phyloP scores from a whole-genome alignment of 2,329 filamentous ascomycete genomes.

The Hypoxylon sp. region DNA sequence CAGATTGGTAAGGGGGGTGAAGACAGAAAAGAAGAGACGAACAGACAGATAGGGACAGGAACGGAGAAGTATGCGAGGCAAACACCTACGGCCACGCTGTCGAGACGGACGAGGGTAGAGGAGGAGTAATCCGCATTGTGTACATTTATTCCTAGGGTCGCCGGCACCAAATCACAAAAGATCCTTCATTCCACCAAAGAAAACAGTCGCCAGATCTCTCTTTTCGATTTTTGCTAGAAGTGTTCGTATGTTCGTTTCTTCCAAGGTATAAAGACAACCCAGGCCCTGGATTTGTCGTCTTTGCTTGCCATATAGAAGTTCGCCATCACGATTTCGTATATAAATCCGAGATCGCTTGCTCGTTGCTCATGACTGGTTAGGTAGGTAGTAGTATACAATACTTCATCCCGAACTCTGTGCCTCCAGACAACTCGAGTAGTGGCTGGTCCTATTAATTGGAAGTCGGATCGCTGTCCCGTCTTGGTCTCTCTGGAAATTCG shows the following conservation, averaged over 20 bases:
- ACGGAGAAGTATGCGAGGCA: slow-evolving; percentile 7
- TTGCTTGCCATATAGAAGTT: not conserved
- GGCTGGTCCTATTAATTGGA: not conserved
- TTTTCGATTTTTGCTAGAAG: not conserved
- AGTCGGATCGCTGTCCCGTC: not conserved
- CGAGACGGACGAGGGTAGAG: slow-evolving; percentile 8
- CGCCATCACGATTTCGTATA: not conserved
- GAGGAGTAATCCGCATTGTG: slow-evolving; percentile 49
- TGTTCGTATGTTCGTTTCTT: not conserved
- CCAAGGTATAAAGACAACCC: not conserved
- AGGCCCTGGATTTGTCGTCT: not conserved
- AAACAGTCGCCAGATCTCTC: not conserved
- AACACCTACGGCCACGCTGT: slow-evolving; percentile 9
- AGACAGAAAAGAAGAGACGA: slow-evolving; percentile 6
- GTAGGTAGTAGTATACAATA: not conserved
- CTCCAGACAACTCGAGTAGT: not conserved
- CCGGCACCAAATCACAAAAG: slow-evolving; percentile 40
- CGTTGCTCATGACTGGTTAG: not conserved
- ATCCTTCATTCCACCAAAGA: slow-evolving; percentile 35
- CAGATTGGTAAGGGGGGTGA: slow-evolving; percentile 6
- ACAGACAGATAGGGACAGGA: too few species aligned
- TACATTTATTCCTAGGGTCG: slow-evolving; percentile 50
- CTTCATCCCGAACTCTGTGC: not conserved
- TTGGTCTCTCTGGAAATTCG: not conserved
- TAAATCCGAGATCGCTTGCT: not conserved